A percentile compares a stretch with the other conserved stretches of the same genome.
Conservation (phyloP, 2,329 filamentous ascomycete genomes). For the Cladophialophora bantiana region DNA sequence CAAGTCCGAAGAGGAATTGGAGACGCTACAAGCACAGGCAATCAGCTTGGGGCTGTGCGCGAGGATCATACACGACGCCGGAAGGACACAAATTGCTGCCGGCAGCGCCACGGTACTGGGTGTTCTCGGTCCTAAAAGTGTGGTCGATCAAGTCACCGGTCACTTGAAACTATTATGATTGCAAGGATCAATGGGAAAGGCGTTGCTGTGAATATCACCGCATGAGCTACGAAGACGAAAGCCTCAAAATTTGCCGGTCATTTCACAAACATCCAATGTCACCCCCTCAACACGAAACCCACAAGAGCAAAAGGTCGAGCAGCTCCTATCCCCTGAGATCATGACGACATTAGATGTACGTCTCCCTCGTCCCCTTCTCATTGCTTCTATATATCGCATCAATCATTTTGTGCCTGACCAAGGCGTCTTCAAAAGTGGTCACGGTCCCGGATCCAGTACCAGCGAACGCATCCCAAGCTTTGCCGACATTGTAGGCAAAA, state of each 20-base stretch:
- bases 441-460: slow-evolving; percentile 23
- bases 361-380: slow-evolving; percentile 31
- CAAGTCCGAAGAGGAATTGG: slow-evolving; percentile 79
- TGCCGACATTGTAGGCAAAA: slow-evolving; percentile 29
- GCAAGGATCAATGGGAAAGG: neutral
- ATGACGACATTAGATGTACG: slow-evolving; percentile 26
- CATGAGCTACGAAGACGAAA: neutral
- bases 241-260: neutral
- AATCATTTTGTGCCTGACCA: slow-evolving; percentile 35
- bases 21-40: slow-evolving; percentile 80
- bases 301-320: neutral
- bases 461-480: slow-evolving; percentile 36
- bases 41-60: slow-evolving; percentile 84
- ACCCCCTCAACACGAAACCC: neutral
- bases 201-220: neutral
- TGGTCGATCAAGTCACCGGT: slow-evolving; percentile 86
- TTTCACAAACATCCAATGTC: neutral
- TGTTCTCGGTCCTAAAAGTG: slow-evolving; percentile 79
- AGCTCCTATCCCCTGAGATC: neutral
- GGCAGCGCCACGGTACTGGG: slow-evolving; percentile 93
- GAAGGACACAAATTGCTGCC: slow-evolving; percentile 92
- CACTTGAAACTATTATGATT: slow-evolving; percentile 79
- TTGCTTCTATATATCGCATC: slow-evolving; percentile 35
- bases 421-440: slow-evolving; percentile 34
- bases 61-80: slow-evolving; percentile 92